Evolutionary conservation across 2,329 filamentous ascomycete species (phyloP), one percentile per base, ranked within the genome.

Genomic region (Aureobasidium sp.): DNA sequence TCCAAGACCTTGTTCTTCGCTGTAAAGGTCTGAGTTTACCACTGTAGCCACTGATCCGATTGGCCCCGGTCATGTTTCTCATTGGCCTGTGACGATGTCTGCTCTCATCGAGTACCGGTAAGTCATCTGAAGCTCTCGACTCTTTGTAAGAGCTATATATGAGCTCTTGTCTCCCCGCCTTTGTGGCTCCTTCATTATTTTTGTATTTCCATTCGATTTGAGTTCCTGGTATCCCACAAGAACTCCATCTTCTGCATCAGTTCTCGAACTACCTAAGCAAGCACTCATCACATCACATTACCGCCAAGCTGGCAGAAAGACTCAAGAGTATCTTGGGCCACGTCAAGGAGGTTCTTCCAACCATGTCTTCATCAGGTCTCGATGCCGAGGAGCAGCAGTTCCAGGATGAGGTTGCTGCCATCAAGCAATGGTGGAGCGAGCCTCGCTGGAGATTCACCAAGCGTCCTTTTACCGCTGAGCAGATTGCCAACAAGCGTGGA

Each of bases 401-500:
- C 78, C 81, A 85, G 70, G 83, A 88, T 67, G 94, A 99, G 74
- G 91, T 97, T 63, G 85, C 88, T 70, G 86, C 88, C 67, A 88
- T 97, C 68, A 90, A 97, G 84, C 79, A 88, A 75, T 99, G 94
- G 94, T 99, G 94, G 94, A 83, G 81, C 59, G 90, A 95, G 70
- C 85, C 91, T 62, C 84, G 94, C 81, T 99, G 94, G 94, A 84
- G 90, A 73, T 85, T 90, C 77, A 99, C 94, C 69, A 92, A 89
- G 79, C 84, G 94, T 63, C 87, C 94, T 29, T 99, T 94, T 75
- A 96, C 92, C 5, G 91, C 94, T 36, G 94, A 97, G 81, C 90
- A 96, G 79, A 97, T 99, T 72, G 94, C 96, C 66, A 87, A 90
- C 58, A 99, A 99, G 84, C 83, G 94, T 72, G 94, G 94, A 62